Percentiles rank a stretch among this genome's conserved stretches.
These are phyloP conservation scores for Striga asiatica DNA, from an alignment of 257 asterid genomes.

Conservation along the genomic window DNA sequence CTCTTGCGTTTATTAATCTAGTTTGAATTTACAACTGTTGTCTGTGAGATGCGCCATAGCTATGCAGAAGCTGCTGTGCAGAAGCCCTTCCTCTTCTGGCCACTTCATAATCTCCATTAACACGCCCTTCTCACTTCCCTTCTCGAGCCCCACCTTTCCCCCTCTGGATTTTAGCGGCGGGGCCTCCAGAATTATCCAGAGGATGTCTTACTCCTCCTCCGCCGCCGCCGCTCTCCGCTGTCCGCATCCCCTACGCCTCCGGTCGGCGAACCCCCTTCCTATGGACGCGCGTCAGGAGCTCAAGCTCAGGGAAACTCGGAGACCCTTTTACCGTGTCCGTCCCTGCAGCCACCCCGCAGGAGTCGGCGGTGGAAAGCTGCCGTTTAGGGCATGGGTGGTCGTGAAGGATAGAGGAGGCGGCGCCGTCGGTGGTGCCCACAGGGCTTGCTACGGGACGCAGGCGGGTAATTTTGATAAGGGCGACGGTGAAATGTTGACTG, in stretches of 20 bases:
- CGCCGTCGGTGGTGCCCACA: constrained; percentile 20
- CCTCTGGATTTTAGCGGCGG: constrained; percentile 18
- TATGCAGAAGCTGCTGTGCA: constrained; percentile 43
- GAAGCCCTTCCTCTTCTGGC: constrained; percentile 25
- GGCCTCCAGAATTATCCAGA: background rate
- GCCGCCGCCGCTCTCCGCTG: constrained; percentile 28
- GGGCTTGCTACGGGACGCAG: constrained; percentile 36
- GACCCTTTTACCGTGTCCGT: constrained; percentile 16
- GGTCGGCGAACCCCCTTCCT: constrained; percentile 2
- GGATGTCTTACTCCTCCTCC: too few relatives aligned
- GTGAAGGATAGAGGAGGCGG: constrained; percentile 5
- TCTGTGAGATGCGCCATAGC: constrained; percentile 38
- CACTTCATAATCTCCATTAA: constrained; percentile 17
- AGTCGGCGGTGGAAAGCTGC: constrained; percentile 14
- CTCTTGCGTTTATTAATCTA: too few relatives aligned
- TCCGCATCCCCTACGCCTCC: constrained; percentile 5
- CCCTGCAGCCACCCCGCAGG: constrained; percentile 23
- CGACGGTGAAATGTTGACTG: constrained; percentile 12
- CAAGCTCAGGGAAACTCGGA: background rate
- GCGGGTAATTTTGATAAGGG: constrained; percentile 20
- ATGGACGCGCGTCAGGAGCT: constrained; percentile 10
- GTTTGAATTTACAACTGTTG: too few relatives aligned
- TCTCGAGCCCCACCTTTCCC: constrained; percentile 5
- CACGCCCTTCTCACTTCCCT: constrained; percentile 13
- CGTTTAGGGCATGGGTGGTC: constrained; percentile 29